Evolutionary conservation across 2,329 filamentous ascomycete species (phyloP).

Genomic region (Ophiostoma ulmi): DNA sequence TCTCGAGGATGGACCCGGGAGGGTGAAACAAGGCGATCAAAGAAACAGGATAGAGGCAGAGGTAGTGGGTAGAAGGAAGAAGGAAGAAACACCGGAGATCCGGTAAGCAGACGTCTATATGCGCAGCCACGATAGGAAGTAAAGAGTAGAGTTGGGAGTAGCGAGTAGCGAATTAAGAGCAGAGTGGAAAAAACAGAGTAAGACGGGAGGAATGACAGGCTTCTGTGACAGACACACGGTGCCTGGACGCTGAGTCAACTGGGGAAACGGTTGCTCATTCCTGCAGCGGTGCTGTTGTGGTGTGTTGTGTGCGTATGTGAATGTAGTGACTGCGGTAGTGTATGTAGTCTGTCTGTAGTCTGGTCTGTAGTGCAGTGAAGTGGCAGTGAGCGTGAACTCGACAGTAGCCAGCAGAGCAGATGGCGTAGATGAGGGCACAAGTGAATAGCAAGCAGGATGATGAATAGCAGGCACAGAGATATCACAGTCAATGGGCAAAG

Average conservation of each 20-base stretch:
- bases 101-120: neutral
- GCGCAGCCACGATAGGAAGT: neutral
- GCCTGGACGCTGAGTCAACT: slow-evolving; percentile 15
- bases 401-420: neutral
- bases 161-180: too few relatives aligned
- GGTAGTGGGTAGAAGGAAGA: neutral
- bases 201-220: neutral
- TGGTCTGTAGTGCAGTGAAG: neutral
- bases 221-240: neutral
- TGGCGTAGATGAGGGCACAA: too few relatives aligned
- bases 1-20: neutral
- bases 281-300: neutral
- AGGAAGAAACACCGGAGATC: neutral
- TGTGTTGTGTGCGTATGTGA: neutral
- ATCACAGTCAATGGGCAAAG: neutral
- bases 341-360: neutral
- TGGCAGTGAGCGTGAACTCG: too few relatives aligned
- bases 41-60: neutral
- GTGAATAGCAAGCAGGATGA: neutral
- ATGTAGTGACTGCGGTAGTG: neutral
- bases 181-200: neutral
- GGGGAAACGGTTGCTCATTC: slow-evolving; percentile 8
- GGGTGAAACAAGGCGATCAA: neutral
- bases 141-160: neutral
- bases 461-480: neutral